Conservation (phyloP, 208 protist species). For the Vickermania spadyakhi region DNA sequence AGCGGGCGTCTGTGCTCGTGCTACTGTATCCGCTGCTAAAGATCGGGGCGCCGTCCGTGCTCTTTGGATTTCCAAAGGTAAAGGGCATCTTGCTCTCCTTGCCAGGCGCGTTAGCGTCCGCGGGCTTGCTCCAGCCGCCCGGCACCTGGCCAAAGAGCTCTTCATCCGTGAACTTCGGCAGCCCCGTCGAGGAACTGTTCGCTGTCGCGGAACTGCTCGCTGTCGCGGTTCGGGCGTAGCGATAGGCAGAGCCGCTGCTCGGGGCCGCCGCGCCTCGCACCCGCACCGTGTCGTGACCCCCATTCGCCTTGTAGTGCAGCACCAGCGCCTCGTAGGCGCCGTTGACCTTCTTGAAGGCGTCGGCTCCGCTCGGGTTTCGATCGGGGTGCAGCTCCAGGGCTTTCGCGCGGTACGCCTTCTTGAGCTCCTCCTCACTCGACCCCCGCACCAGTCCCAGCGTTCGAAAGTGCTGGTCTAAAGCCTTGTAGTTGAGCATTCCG, state of each 20-base stretch:
- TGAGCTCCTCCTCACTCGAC: slow-evolving; percentile 72
- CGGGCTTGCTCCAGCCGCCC: slow-evolving; percentile 23
- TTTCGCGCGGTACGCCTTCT: slow-evolving; percentile 88
- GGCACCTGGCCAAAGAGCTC: slow-evolving; percentile 46
- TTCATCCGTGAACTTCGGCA: slow-evolving; percentile 36
- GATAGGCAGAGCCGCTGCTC: slow-evolving; percentile 6
- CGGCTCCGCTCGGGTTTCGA: slow-evolving; percentile 68
- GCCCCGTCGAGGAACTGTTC: not conserved
- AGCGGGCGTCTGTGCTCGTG: slow-evolving; percentile 20
- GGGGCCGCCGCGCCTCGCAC: not conserved
- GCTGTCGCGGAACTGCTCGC: slow-evolving; percentile 1
- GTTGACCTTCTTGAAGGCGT: slow-evolving; percentile 84
- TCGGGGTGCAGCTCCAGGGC: slow-evolving; percentile 92
- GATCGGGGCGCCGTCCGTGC: slow-evolving; percentile 1
- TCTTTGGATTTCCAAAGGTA: not conserved
- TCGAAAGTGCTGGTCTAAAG: slow-evolving; percentile 32
- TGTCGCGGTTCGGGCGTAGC: slow-evolving; percentile 15
- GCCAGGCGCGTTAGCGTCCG: not conserved
- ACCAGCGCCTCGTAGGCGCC: slow-evolving; percentile 94
- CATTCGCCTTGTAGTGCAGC: slow-evolving; percentile 31
- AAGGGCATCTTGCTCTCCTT: not conserved
- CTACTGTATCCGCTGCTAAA: not conserved
- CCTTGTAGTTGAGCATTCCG: not conserved
- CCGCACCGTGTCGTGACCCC: slow-evolving; percentile 9
- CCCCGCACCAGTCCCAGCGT: slow-evolving; percentile 64